phyloP scores from a whole-genome alignment of 192 early-diverging fungal species.

The Dissophora globulifera region DNA sequence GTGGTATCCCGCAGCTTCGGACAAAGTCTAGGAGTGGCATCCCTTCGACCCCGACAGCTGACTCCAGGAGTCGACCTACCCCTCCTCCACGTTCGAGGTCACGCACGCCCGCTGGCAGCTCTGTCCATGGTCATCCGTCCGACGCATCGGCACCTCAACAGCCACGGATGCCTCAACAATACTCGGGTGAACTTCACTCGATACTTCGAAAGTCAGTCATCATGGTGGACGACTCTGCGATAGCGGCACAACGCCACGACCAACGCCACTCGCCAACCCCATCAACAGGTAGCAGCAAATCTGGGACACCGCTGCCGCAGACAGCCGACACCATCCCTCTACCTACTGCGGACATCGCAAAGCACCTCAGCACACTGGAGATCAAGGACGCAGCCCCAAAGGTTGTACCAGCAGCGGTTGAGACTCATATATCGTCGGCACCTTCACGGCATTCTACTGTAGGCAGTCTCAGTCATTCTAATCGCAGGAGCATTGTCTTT shows the following conservation, averaged over 20 bases:
- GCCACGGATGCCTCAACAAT: slow-evolving; percentile 39
- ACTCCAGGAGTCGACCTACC: slow-evolving; percentile 29
- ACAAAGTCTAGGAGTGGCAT: slow-evolving; percentile 51
- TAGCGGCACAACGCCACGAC: neutral
- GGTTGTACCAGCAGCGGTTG: slow-evolving; percentile 7
- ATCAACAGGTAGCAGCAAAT: slow-evolving; percentile 42
- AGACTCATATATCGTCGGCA: neutral
- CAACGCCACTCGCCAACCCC: slow-evolving; percentile 27
- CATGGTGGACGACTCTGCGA: slow-evolving; percentile 1
- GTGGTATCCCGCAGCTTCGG: slow-evolving; percentile 43
- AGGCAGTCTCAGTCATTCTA: neutral
- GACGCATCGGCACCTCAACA: slow-evolving; percentile 24
- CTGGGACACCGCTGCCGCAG: slow-evolving; percentile 35
- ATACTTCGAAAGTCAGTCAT: slow-evolving; percentile 46
- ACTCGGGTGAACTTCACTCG: slow-evolving; percentile 39
- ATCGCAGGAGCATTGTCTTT: slow-evolving; percentile 46
- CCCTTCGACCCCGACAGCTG: slow-evolving; percentile 34
- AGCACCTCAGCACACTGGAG: slow-evolving; percentile 37
- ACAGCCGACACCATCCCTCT: slow-evolving; percentile 44
- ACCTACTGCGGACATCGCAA: slow-evolving; percentile 35
- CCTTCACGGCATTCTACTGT: slow-evolving; percentile 10
- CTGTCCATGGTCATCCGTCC: neutral
- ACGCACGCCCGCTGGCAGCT: slow-evolving; percentile 40
- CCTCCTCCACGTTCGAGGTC: slow-evolving; percentile 43
- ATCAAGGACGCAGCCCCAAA: slow-evolving; percentile 19